phyloP scores from a whole-genome alignment of 768 basidiomycete species.

The Tylopilus subfusipes region DNA sequence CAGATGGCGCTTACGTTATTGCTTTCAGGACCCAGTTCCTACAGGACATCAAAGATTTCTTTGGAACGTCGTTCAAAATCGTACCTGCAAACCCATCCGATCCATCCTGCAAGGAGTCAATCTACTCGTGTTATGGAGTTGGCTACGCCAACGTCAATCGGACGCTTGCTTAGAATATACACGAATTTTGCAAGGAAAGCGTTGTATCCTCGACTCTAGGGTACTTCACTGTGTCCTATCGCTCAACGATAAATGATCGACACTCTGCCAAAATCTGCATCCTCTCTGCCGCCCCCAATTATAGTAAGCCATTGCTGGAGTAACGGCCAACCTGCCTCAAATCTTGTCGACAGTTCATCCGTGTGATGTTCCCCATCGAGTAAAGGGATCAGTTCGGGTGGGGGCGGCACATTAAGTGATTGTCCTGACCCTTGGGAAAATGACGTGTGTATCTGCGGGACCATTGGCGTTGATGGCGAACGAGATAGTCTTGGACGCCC shows the following conservation, averaged over 20 bases:
- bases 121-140: slow-evolving; percentile 89
- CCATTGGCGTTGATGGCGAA: slow-evolving; percentile 57
- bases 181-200: neutral
- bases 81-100: slow-evolving; percentile 54
- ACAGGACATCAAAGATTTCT: slow-evolving; percentile 74
- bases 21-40: slow-evolving; percentile 80
- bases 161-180: slow-evolving; percentile 51
- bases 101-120: slow-evolving; percentile 52
- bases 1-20: slow-evolving; percentile 4
- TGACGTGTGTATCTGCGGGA: slow-evolving; percentile 30
- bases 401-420: slow-evolving; percentile 16
- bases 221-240: neutral
- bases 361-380: slow-evolving; percentile 91
- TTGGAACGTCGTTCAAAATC: slow-evolving; percentile 94
- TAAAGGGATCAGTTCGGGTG: slow-evolving; percentile 52
- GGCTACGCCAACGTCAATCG: slow-evolving; percentile 90
- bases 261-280: slow-evolving; percentile 70
- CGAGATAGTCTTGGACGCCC: slow-evolving; percentile 50
- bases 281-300: slow-evolving; percentile 58
- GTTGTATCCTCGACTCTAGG: neutral
- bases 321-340: slow-evolving; percentile 80
- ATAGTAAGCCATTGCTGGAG: slow-evolving; percentile 68
- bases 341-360: slow-evolving; percentile 82
- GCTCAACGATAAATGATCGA: slow-evolving; percentile 74
- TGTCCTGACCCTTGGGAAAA: slow-evolving; percentile 26